Evolutionary conservation across 306 rosid genomes (phyloP).

Genomic region (Hippophae tibetana): DNA sequence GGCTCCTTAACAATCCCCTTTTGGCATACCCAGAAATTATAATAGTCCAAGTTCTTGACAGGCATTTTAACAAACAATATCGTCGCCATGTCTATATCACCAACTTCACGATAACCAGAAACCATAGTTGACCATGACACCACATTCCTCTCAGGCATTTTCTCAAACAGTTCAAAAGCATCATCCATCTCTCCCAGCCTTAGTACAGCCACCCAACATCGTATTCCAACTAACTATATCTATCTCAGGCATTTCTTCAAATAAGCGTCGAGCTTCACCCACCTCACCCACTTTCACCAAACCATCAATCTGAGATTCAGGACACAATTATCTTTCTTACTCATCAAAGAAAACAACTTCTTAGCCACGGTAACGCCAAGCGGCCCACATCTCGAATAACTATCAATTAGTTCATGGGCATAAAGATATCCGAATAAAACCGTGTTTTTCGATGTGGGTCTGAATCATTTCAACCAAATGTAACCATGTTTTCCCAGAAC

Average conservation of each 20-base stretch:
- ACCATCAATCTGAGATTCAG: conserved; percentile 67
- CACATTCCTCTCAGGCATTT: conserved; percentile 65
- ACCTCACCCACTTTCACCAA: conserved; percentile 35
- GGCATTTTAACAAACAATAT: conserved; percentile 67
- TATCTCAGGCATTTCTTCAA: conserved; percentile 63
- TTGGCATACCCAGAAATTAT: conserved; percentile 75
- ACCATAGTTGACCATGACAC: conserved; percentile 72
- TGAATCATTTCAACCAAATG: conserved; percentile 48
- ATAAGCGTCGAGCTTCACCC: conserved; percentile 41
- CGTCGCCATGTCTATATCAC: conserved; percentile 73
- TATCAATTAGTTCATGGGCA: conserved; percentile 56
- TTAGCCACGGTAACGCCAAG: conserved; percentile 36
- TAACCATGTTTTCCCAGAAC: conserved; percentile 32
- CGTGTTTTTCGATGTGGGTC: conserved; percentile 50
- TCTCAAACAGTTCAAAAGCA: conserved; percentile 54
- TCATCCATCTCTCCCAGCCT: conserved; percentile 52
- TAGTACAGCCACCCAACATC: conserved; percentile 55
- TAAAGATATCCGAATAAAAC: conserved; percentile 50
- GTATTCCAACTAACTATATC: conserved; percentile 85
- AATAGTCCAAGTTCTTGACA: conserved; percentile 60
- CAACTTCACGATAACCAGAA: conserved; percentile 51
- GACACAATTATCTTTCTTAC: conserved; percentile 44
- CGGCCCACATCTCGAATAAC: conserved; percentile 53
- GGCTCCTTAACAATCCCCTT: conserved; percentile 57
- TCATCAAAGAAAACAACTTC: conserved; percentile 45